phyloP scores from a whole-genome alignment of 2,329 filamentous ascomycete species.

The Aspergillus costaricaensis region DNA sequence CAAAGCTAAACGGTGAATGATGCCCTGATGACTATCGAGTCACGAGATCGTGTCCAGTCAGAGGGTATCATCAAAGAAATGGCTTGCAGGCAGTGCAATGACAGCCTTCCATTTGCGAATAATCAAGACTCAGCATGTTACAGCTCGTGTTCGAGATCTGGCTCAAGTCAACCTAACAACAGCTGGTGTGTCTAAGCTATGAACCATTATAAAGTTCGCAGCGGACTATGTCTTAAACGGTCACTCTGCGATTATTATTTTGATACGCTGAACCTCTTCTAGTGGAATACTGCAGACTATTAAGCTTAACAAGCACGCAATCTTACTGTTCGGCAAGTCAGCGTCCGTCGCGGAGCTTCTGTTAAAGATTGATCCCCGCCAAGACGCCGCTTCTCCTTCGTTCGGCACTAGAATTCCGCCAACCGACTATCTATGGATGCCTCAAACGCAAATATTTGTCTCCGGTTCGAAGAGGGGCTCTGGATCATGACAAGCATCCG shows the following conservation, averaged over 20 bases:
- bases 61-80: not conserved
- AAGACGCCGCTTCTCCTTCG: constrained; percentile 1
- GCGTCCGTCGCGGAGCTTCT: constrained; percentile 3
- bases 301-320: not conserved
- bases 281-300: too few relatives aligned
- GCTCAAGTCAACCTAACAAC: not conserved
- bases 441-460: not conserved
- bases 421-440: not conserved
- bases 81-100: not conserved
- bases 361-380: constrained; percentile 7
- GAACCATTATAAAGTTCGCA: not conserved
- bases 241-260: too few relatives aligned
- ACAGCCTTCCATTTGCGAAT: not conserved
- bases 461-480: not conserved
- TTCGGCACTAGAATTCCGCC: not conserved
- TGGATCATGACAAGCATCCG: not conserved
- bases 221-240: not conserved
- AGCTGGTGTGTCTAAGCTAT: not conserved
- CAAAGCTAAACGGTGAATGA: not conserved
- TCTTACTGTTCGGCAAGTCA: not conserved
- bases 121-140: not conserved
- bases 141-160: not conserved
- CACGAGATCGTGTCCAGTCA: not conserved
- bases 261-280: too few relatives aligned
- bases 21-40: not conserved